phyloP scores from a whole-genome alignment of 768 basidiomycete genomes.

The Omphalotus guepiniiformis region DNA sequence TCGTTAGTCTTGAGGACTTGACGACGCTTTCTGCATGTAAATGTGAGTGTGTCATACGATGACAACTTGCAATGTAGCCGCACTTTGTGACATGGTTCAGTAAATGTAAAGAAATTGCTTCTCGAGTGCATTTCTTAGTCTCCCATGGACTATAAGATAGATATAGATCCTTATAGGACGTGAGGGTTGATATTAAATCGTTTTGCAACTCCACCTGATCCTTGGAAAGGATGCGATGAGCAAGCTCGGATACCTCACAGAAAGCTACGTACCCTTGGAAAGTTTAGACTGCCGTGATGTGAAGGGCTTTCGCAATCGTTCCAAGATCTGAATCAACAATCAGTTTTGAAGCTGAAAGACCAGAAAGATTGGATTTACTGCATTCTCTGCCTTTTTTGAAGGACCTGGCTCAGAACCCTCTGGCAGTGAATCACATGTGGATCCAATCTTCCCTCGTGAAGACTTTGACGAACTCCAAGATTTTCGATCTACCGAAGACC shows the following conservation, averaged over 20 bases:
- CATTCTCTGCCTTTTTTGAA: conserved; percentile 17
- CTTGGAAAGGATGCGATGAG: conserved; percentile 20
- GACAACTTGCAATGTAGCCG: conserved; percentile 12
- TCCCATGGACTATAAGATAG: conserved; percentile 63
- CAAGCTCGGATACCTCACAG: neutral
- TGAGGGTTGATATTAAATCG: conserved; percentile 61
- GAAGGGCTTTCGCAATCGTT: conserved; percentile 55
- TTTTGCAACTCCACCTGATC: conserved; percentile 56
- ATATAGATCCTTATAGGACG: conserved; percentile 74
- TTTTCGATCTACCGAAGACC: conserved; percentile 47
- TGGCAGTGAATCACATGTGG: conserved; percentile 45
- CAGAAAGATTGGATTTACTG: conserved; percentile 15
- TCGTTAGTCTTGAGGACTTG: conserved; percentile 92
- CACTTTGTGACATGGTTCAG: conserved; percentile 91
- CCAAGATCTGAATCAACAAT: conserved; percentile 40
- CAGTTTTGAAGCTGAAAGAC: neutral
- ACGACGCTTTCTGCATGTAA: conserved; percentile 72
- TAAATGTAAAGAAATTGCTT: conserved; percentile 72
- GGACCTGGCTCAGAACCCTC: conserved; percentile 30
- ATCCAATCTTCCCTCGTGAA: conserved; percentile 55
- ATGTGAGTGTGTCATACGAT: conserved; percentile 3
- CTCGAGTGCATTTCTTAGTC: conserved; percentile 56
- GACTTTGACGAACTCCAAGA: conserved; percentile 53
- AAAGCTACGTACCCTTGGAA: conserved; percentile 40
- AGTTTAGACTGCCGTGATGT: conserved; percentile 48